Conservation (phyloP, 2,329 filamentous ascomycete species). For the Westerdykella aurantiaca region DNA sequence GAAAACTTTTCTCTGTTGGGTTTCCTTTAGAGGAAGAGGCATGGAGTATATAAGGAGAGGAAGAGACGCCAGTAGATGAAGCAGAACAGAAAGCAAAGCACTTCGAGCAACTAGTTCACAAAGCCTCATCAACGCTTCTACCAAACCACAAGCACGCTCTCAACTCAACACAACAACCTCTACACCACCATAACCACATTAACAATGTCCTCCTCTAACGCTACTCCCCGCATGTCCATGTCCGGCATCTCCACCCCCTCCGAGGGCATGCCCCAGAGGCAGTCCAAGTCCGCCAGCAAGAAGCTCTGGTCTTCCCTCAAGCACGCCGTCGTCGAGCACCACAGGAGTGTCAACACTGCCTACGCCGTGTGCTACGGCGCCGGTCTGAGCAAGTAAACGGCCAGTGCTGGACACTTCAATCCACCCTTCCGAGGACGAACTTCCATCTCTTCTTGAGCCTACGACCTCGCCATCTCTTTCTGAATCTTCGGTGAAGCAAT, state of each 20-base stretch:
- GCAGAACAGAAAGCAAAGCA: not conserved
- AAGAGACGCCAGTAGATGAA: not conserved
- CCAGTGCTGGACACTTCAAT: too few relatives aligned
- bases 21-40: not conserved
- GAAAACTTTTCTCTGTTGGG: not conserved
- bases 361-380: conserved; percentile 21
- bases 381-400: not conserved
- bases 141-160: not conserved
- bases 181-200: not conserved
- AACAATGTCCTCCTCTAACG: not conserved
- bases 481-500: not conserved
- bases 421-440: too few relatives aligned
- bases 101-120: not conserved
- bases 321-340: conserved; percentile 23
- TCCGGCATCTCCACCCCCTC: not conserved
- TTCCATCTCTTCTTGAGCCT: too few relatives aligned
- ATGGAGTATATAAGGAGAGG: not conserved
- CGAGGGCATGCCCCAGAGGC: not conserved
- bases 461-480: too few relatives aligned
- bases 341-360: conserved; percentile 25
- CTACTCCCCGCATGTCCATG: not conserved
- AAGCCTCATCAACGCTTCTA: not conserved
- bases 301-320: conserved; percentile 27
- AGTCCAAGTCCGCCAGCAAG: conserved; percentile 6
- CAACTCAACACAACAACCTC: not conserved